These are phyloP conservation scores for Coffea canephora DNA, from an alignment of 257 asterid genomes.

Conservation along the genomic window DNA sequence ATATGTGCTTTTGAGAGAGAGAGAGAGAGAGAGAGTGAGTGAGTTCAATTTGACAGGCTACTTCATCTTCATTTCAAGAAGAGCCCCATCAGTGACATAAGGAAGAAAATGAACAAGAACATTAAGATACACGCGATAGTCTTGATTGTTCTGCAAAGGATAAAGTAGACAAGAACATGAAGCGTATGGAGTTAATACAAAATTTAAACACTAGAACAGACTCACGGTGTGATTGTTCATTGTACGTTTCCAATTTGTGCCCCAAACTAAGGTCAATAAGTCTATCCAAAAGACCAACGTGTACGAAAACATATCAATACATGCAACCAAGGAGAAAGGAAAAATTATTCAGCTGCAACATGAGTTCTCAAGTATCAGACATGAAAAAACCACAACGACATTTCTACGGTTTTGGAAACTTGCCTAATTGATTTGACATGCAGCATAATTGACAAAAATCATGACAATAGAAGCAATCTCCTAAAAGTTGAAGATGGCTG, in stretches of 20 bases:
- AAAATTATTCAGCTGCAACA: background rate
- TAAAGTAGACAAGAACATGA: background rate
- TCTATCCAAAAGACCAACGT: background rate
- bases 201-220: background rate
- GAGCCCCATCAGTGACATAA: background rate
- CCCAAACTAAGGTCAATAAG: background rate
- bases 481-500: background rate
- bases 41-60: background rate
- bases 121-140: background rate
- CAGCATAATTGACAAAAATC: background rate
- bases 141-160: background rate
- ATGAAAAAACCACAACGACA: background rate
- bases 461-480: background rate
- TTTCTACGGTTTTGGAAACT: background rate
- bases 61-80: background rate
- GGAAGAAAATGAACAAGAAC: background rate
- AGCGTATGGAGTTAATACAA: background rate
- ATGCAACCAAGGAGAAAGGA: background rate
- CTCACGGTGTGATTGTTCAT: too few species aligned
- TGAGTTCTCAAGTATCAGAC: background rate
- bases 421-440: background rate
- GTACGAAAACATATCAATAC: background rate
- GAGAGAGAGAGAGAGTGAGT: background rate
- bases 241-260: background rate
- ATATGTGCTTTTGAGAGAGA: background rate